Conservation (phyloP, 805 yeast species). For the Teunomyces tritomae region DNA sequence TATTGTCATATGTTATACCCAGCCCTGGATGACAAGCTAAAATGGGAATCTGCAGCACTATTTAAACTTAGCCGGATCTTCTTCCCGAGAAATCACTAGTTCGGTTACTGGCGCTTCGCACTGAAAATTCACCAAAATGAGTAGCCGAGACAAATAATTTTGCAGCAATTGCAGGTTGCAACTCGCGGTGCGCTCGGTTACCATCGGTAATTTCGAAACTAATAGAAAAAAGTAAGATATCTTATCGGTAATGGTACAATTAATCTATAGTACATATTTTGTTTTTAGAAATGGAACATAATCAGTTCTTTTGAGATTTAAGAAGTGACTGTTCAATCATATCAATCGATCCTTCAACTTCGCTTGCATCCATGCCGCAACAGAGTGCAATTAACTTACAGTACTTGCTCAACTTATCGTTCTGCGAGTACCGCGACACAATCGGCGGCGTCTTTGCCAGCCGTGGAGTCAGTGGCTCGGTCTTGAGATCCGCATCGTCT, state of each 20-base stretch:
- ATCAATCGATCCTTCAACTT: conserved; percentile 42
- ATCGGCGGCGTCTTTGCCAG: conserved; percentile 15
- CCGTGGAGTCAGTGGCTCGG: conserved; percentile 5
- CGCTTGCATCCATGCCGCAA: conserved; percentile 41
- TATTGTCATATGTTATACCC: too few species aligned
- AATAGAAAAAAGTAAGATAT: too few species aligned
- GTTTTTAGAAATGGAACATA: neutral
- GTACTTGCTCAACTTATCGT: conserved; percentile 37
- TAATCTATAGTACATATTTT: neutral
- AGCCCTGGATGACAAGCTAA: too few species aligned
- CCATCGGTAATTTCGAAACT: too few species aligned
- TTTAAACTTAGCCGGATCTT: neutral
- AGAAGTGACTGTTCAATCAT: conserved; percentile 39
- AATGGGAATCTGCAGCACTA: neutral
- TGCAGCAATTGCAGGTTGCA: conserved; percentile 3
- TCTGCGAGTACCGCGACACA: conserved; percentile 24
- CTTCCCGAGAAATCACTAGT: neutral
- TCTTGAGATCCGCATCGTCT: neutral
- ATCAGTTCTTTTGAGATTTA: conserved; percentile 13
- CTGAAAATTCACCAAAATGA: neutral
- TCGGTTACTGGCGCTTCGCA: conserved; percentile 1
- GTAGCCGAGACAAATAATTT: neutral
- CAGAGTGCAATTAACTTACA: conserved; percentile 40
- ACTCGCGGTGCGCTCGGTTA: neutral
- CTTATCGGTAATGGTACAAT: neutral